Evolutionary conservation across 2,329 filamentous ascomycete genomes (phyloP).

Genomic region (Blastomyces gilchristii): DNA sequence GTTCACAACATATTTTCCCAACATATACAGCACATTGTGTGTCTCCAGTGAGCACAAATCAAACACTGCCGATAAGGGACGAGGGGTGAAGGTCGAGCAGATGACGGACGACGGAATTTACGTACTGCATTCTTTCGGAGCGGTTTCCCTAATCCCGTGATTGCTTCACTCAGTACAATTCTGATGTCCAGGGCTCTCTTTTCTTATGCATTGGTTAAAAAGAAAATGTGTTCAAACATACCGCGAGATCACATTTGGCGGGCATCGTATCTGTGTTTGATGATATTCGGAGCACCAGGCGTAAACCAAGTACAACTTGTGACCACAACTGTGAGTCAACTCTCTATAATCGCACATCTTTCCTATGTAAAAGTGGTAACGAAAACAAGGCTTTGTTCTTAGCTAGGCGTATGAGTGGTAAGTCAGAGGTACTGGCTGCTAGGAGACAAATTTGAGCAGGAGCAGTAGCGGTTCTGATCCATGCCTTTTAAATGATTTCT

Average conservation of each 20-base stretch:
- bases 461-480: background rate
- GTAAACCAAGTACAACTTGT: background rate
- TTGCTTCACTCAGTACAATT: background rate
- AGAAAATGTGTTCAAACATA: background rate
- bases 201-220: background rate
- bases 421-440: background rate
- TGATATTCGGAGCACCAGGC: background rate
- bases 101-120: background rate
- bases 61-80: too few species aligned
- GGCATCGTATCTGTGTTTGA: background rate
- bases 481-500: background rate
- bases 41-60: background rate
- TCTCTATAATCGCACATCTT: slow-evolving; percentile 6
- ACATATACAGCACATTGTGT: background rate
- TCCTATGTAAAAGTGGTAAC: background rate
- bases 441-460: background rate
- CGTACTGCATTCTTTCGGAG: background rate
- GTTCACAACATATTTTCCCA: background rate
- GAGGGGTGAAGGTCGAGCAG: background rate
- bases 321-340: background rate
- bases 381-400: background rate
- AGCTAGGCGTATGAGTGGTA: background rate
- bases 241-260: background rate
- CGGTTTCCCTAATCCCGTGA: background rate
- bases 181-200: background rate